phyloP scores from a whole-genome alignment of 768 basidiomycete species.

The Rhizopogon vulgaris region DNA sequence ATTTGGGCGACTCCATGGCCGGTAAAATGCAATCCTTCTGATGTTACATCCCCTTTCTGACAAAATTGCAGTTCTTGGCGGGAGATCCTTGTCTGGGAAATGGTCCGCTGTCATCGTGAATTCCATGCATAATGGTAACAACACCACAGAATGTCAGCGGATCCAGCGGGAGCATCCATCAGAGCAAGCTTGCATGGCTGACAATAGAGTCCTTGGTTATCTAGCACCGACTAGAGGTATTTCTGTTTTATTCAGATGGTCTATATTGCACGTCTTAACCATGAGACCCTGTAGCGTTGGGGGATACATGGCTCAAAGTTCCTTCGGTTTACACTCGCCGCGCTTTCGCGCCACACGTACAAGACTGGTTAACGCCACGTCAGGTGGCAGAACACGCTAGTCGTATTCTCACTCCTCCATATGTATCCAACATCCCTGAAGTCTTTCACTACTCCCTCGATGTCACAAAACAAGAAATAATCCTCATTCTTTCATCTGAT shows the following conservation, averaged over 20 bases:
- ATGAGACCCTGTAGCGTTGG: conserved; percentile 8
- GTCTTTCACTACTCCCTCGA: conserved; percentile 30
- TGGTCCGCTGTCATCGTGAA: conserved; percentile 20
- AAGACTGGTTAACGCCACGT: conserved; percentile 19
- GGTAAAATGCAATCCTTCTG: conserved; percentile 12
- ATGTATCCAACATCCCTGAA: conserved; percentile 37
- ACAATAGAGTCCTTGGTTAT: conserved; percentile 31
- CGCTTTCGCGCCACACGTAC: conserved; percentile 18
- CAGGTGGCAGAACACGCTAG: conserved; percentile 17
- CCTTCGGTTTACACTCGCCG: conserved; percentile 27
- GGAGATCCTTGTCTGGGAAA: conserved; percentile 11
- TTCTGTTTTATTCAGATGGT: conserved; percentile 2
- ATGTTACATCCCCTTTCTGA: conserved; percentile 2
- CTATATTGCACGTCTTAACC: conserved; percentile 8
- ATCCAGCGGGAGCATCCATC: conserved; percentile 25
- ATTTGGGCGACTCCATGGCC: conserved; percentile 30
- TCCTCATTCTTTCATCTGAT: conserved; percentile 41
- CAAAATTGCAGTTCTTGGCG: conserved; percentile 15
- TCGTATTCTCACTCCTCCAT: conserved; percentile 41
- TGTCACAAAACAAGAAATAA: conserved; percentile 14
- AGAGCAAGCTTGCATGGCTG: conserved; percentile 22
- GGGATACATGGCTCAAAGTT: conserved; percentile 30
- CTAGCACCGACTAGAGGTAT: conserved; percentile 33
- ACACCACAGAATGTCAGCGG: conserved; percentile 20
- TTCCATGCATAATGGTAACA: conserved; percentile 25